Conservation (phyloP, 805 yeast species). For the Tetrapisispora nanseiensis region DNA sequence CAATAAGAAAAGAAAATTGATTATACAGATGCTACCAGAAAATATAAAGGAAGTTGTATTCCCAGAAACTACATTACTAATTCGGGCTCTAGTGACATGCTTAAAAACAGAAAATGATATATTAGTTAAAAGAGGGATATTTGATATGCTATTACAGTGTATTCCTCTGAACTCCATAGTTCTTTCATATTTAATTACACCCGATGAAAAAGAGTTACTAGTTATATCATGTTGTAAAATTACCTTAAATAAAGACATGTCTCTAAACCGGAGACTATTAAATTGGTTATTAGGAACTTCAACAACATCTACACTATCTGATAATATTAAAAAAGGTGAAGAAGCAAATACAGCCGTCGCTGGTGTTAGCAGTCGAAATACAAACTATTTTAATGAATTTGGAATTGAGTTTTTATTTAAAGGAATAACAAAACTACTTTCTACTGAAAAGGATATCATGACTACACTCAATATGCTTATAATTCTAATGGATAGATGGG, state of each 20-base stretch:
- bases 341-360: background rate
- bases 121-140: constrained; percentile 77
- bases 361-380: constrained; percentile 16
- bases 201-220: constrained; percentile 47
- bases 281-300: constrained; percentile 80
- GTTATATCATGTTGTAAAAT: constrained; percentile 56
- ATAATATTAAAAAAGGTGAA: constrained; percentile 25
- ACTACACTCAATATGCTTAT: constrained; percentile 55
- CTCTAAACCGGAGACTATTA: constrained; percentile 89
- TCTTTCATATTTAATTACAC: constrained; percentile 37
- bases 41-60: constrained; percentile 51
- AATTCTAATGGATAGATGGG: constrained; percentile 89
- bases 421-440: constrained; percentile 45
- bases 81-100: constrained; percentile 66
- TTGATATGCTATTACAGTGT: constrained; percentile 65
- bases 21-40: constrained; percentile 38
- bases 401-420: constrained; percentile 42
- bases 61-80: constrained; percentile 71
- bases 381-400: constrained; percentile 47
- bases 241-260: constrained; percentile 80
- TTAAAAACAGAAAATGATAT: constrained; percentile 54
- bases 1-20: background rate
- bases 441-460: constrained; percentile 26
- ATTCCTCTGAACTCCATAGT: constrained; percentile 56
- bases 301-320: constrained; percentile 4